A percentile compares a stretch with the other conserved stretches of the same genome.
Conservation (phyloP, 139 green algal genomes). For the Coelastrella sp. region DNA sequence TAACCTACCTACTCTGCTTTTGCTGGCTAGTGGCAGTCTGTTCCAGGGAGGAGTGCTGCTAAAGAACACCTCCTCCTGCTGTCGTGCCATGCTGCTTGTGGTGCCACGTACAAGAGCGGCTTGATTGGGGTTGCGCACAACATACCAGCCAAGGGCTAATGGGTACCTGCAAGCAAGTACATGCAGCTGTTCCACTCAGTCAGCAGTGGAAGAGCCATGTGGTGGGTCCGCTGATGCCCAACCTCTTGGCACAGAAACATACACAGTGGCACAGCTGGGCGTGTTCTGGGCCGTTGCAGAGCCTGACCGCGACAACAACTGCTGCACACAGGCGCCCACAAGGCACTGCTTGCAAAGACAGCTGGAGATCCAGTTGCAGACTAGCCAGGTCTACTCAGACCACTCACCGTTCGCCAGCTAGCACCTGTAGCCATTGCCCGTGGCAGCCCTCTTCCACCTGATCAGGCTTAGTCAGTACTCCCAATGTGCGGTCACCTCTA, state of each 20-base stretch:
- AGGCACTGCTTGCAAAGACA: neutral
- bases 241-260: no score
- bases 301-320: no score
- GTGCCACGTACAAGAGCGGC: conserved; percentile 19
- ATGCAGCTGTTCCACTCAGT: no score
- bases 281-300: no score
- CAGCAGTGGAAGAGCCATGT: no score
- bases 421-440: conserved; percentile 44
- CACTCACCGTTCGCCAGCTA: conserved; percentile 21
- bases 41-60: conserved; percentile 17
- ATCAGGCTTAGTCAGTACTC: conserved; percentile 45
- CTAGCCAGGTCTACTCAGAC: neutral
- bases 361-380: no score
- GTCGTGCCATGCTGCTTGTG: neutral
- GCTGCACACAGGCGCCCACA: neutral
- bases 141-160: conserved; percentile 36
- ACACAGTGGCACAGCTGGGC: no score
- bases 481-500: conserved; percentile 16
- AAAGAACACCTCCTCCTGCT: conserved; percentile 42
- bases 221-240: no score
- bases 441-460: conserved; percentile 50
- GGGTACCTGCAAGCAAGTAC: conserved; percentile 29
- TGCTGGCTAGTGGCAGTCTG: conserved; percentile 4
- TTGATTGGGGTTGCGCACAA: conserved; percentile 43
- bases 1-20: conserved; percentile 9